A percentile compares a stretch with the other conserved stretches of the same genome.
phyloP scores from a whole-genome alignment of 2,329 filamentous ascomycete species.

The Aureobasidium musti region DNA sequence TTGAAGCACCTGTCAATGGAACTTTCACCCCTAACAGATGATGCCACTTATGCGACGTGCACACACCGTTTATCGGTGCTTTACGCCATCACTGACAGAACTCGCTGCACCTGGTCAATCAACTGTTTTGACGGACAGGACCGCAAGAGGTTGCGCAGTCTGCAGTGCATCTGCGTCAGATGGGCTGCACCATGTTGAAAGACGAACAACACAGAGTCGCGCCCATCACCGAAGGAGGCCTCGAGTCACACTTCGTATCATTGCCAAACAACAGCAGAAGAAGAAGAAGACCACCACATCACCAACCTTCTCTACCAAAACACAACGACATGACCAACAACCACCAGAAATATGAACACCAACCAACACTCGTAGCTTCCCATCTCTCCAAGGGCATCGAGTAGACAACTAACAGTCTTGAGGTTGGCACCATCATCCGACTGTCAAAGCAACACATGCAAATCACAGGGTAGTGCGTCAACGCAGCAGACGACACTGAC shows the following conservation, averaged over 20 bases:
- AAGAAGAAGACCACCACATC: not conserved
- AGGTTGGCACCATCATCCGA: not conserved
- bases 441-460: not conserved
- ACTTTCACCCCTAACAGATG: not conserved
- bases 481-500: not conserved
- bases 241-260: not conserved
- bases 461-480: not conserved
- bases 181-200: conserved; percentile 16
- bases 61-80: not conserved
- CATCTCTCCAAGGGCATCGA: conserved; percentile 4
- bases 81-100: conserved; percentile 11
- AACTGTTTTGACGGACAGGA: conserved; percentile 16
- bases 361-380: not conserved
- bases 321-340: not conserved
- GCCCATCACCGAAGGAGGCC: not conserved
- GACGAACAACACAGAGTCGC: conserved; percentile 14
- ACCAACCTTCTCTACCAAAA: not conserved
- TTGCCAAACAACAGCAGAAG: not conserved
- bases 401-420: conserved; percentile 4
- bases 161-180: not conserved
- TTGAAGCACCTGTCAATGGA: not conserved
- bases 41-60: conserved; percentile 11
- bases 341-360: not conserved
- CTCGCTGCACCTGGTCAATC: not conserved
- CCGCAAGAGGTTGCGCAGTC: conserved; percentile 1